These are phyloP conservation scores for Pleurotus salmoneostramineus DNA, from an alignment of 768 basidiomycete species.

Conservation along the genomic window DNA sequence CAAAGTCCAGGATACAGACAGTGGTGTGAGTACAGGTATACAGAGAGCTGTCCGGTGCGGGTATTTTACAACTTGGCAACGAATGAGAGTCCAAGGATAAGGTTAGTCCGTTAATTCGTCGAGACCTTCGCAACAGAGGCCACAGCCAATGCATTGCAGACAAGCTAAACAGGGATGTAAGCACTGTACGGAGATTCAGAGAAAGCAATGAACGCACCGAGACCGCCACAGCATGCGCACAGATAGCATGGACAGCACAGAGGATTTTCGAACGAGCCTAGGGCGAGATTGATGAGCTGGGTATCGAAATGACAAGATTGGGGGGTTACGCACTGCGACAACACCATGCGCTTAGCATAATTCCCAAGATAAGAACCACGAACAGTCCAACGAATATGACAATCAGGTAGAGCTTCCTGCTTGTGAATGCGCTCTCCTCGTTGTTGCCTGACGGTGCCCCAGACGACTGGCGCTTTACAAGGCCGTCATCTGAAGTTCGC, in stretches of 20 bases:
- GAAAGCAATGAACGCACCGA: slow-evolving; percentile 33
- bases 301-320: neutral
- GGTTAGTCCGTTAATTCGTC: neutral
- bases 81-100: neutral
- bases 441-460: neutral
- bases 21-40: neutral
- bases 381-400: slow-evolving; percentile 62
- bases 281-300: neutral
- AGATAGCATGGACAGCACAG: slow-evolving; percentile 69
- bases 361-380: slow-evolving; percentile 45
- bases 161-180: slow-evolving; percentile 38
- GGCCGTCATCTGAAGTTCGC: neutral
- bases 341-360: slow-evolving; percentile 66
- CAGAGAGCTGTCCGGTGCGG: neutral
- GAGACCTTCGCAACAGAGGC: slow-evolving; percentile 51
- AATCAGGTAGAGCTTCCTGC: slow-evolving; percentile 43
- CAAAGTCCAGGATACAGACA: neutral
- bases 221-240: slow-evolving; percentile 68
- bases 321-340: slow-evolving; percentile 41
- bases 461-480: neutral
- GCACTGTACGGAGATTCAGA: neutral
- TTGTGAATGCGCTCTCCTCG: neutral
- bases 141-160: slow-evolving; percentile 64
- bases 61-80: neutral
- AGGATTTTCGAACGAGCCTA: slow-evolving; percentile 59